Evolutionary conservation across 2,329 filamentous ascomycete species (phyloP), one percentile per base, ranked within the genome.

Genomic region (Aspergillus sp.): DNA sequence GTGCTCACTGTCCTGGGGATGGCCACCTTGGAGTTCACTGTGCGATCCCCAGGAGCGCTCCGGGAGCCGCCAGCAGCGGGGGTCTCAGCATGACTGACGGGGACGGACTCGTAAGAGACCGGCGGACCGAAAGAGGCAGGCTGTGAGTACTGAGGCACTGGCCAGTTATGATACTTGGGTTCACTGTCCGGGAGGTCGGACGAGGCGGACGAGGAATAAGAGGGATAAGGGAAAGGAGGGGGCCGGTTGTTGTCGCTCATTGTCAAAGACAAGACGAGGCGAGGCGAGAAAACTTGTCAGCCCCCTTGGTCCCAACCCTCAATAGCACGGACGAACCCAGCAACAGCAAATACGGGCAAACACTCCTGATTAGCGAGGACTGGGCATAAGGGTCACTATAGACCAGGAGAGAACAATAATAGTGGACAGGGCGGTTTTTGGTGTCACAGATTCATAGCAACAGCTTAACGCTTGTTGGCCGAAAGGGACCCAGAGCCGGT

Each of bases 1-100:
- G 69, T 42, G 32, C 64, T 66, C 8, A 64, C 54, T n/a, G 65
- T 67, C 36, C 73, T 66, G 11, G 73, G 71, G 11, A 74, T 75
- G 23, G 69, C 58, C 8, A 75, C 71, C 63, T 74, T 75, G 8
- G 69, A 63, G 57, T 70, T 72, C 36, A 57, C 44, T 17, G 63
- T 58, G 21, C 63, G 66, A 25, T 71, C 65, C 10, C 50, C 61
- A 42, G 58, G 32, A 8, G 50, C 58, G 25, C 59, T 38, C 38
- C 19, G 48, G 21, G 62, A 61, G 47, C 2, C 17, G n/a, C 57
- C 36, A 42, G 55, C 56, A 30, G 64, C 39, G 42, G 60, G 54
- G 51, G 57, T 42, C 39, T 69, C 65, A 56, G 47, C 19, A 47
- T 55, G 61, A 23, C 57, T 61, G 53, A 62, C 52, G 48, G 62